Percentiles rank a stretch among this genome's conserved stretches.
These are phyloP conservation scores for Triticum timopheevii DNA, from an alignment of 176 grass and related monocot species.

Conservation along the genomic window DNA sequence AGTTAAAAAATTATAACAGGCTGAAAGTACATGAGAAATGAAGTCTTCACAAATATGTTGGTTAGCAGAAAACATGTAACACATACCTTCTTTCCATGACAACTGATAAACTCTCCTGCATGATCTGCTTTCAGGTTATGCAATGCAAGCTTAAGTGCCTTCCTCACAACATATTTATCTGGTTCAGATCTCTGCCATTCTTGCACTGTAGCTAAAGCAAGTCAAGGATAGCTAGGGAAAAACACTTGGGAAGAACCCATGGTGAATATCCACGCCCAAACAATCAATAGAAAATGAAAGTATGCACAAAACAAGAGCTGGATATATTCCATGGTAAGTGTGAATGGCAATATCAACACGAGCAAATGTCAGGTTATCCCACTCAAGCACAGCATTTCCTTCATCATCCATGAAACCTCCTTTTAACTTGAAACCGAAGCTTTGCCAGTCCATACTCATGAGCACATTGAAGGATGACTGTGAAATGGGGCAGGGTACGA, in stretches of 20 bases:
- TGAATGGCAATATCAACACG: conserved; percentile 67
- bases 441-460: conserved; percentile 62
- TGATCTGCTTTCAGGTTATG: conserved; percentile 56
- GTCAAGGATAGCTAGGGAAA: conserved; percentile 33
- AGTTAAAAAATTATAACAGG: not conserved
- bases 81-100: conserved; percentile 51
- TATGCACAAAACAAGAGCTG: conserved; percentile 23
- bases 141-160: conserved; percentile 62
- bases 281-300: conserved; percentile 13
- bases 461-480: conserved; percentile 51
- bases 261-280: conserved; percentile 7
- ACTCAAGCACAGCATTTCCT: conserved; percentile 61
- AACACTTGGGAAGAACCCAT: not conserved
- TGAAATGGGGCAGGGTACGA: conserved; percentile 48
- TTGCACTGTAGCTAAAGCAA: conserved; percentile 13
- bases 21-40: not conserved
- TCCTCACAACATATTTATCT: conserved; percentile 55
- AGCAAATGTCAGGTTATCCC: conserved; percentile 63
- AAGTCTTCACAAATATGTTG: not conserved
- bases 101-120: conserved; percentile 55
- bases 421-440: conserved; percentile 64
- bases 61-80: conserved; percentile 12
- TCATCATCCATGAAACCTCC: conserved; percentile 46
- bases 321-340: conserved; percentile 60
- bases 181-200: conserved; percentile 38